Base-by-base conservation (phyloP, 2,329 filamentous ascomycete species). In the Juglanconis oblonga region DNA sequence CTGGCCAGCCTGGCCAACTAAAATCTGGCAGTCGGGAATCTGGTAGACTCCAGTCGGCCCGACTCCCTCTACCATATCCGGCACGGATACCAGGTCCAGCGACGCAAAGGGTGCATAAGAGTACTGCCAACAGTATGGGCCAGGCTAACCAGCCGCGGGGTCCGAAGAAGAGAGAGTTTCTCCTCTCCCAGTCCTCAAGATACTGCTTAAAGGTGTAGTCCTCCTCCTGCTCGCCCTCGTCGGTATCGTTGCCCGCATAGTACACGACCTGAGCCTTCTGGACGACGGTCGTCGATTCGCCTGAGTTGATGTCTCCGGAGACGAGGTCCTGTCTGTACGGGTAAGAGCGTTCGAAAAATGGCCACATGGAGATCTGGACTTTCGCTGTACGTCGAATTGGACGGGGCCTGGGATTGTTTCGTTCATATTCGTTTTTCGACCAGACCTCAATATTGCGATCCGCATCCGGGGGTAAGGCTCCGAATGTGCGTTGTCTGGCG, bases 321-420 rank as follows among this genome's bases (percentile, higher is more conserved):
- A 36, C 50, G 14, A 55, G 49, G 8, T 57, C 49, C 44, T 60
- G 52, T 45, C 36, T 32, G 7, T 59, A 52, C 6, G 69, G 65
- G 44, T 61, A 65, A 59, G 66, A 69, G 24, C 71, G 70, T 44
- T 67, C 61, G 33, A 74, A 59, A 36, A 58, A 57, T 1, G 72
- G 72, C 69, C 69, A 73, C 32, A 69, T 45, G 33, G 65, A 63
- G 42, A 74, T 69, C 55, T 74, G 71, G 55, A 73, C 67, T 51
- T 70, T 73, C 51, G 65, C 68, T 2, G 64, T 36, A 36, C 61
- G 51, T 33, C 66, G 67, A 4, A 54, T 14, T 24, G 57, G 60
- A 0, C 57, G 52, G 9, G 58, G 55, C 35, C 32, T 57, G 55
- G 55, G 61, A 4, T 52, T 32, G 0, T 6, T 3, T 11, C 5